These are phyloP conservation scores for Xylaria sp. DNA, from an alignment of 2,329 filamentous ascomycete species.

Conservation along the genomic window DNA sequence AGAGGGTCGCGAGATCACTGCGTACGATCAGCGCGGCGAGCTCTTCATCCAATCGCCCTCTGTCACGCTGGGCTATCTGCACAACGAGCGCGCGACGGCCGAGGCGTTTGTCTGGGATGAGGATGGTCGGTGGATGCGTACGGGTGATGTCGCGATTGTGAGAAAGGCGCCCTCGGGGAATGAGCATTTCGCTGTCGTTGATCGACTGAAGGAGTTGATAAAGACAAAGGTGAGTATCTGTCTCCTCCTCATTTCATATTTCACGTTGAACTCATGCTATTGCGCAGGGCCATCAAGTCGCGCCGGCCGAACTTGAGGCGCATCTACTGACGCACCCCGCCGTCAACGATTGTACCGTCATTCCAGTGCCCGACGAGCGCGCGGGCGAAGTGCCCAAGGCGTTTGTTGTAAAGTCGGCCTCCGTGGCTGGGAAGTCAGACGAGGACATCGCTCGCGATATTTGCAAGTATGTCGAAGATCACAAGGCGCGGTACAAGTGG, in stretches of 20 bases:
- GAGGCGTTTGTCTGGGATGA: slow-evolving; percentile 78
- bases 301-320: slow-evolving; percentile 83
- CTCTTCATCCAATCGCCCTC: slow-evolving; percentile 81
- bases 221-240: slow-evolving; percentile 58
- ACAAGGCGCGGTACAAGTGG: slow-evolving; percentile 69
- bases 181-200: slow-evolving; percentile 87
- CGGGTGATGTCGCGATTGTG: slow-evolving; percentile 84
- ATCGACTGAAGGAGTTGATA: slow-evolving; percentile 69
- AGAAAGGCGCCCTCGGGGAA: slow-evolving; percentile 70
- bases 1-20: slow-evolving; percentile 76
- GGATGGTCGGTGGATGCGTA: slow-evolving; percentile 80
- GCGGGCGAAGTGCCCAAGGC: slow-evolving; percentile 75
- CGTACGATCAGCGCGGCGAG: slow-evolving; percentile 76
- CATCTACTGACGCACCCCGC: slow-evolving; percentile 78
- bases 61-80: slow-evolving; percentile 83
- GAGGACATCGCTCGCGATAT: slow-evolving; percentile 58
- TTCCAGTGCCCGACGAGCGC: slow-evolving; percentile 72
- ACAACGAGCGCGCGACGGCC: slow-evolving; percentile 83
- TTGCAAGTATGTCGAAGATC: slow-evolving; percentile 62
- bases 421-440: slow-evolving; percentile 47
- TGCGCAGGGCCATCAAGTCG: slow-evolving; percentile 76
- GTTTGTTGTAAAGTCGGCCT: slow-evolving; percentile 68
- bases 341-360: slow-evolving; percentile 83
- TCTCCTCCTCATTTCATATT: not conserved
- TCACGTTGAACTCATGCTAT: not conserved